Evolutionary conservation across 2,329 filamentous ascomycete species (phyloP).

Genomic region (Microsporum audouinii): DNA sequence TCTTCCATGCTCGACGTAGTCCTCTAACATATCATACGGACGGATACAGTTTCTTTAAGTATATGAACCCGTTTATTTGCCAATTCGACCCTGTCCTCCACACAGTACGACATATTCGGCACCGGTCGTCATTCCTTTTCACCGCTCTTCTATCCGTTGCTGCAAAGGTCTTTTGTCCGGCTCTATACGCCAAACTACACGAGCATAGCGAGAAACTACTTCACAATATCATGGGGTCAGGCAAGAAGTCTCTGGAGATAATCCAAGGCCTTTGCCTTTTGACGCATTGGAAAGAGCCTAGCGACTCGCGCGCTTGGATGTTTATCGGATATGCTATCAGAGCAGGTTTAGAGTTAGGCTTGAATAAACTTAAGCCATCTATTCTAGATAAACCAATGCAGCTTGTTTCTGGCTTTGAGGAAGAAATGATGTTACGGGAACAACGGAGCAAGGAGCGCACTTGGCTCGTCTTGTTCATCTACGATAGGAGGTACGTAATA

Average conservation of each 20-base stretch:
- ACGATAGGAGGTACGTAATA: slow-evolving; percentile 28
- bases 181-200: slow-evolving; percentile 21
- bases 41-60: slow-evolving; percentile 25
- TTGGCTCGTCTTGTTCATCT: slow-evolving; percentile 33
- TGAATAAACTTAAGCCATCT: slow-evolving; percentile 15
- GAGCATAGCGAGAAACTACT: slow-evolving; percentile 24
- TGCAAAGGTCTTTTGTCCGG: slow-evolving; percentile 28
- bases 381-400: slow-evolving; percentile 9
- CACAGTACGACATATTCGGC: slow-evolving; percentile 28
- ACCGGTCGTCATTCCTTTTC: slow-evolving; percentile 29
- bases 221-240: slow-evolving; percentile 22
- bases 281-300: slow-evolving; percentile 36
- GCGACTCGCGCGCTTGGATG: slow-evolving; percentile 33
- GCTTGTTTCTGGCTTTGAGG: not conserved
- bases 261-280: slow-evolving; percentile 28
- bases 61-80: slow-evolving; percentile 33
- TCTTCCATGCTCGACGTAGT: not conserved
- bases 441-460: slow-evolving; percentile 28
- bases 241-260: slow-evolving; percentile 30
- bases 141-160: slow-evolving; percentile 26
- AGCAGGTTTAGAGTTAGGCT: slow-evolving; percentile 30
- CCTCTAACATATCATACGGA: not conserved
- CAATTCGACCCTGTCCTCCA: slow-evolving; percentile 32
- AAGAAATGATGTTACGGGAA: slow-evolving; percentile 18
- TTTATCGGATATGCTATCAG: slow-evolving; percentile 32